Conservation (phyloP, 371 early-diverging fungal genomes). For the Mortierella sp. region DNA sequence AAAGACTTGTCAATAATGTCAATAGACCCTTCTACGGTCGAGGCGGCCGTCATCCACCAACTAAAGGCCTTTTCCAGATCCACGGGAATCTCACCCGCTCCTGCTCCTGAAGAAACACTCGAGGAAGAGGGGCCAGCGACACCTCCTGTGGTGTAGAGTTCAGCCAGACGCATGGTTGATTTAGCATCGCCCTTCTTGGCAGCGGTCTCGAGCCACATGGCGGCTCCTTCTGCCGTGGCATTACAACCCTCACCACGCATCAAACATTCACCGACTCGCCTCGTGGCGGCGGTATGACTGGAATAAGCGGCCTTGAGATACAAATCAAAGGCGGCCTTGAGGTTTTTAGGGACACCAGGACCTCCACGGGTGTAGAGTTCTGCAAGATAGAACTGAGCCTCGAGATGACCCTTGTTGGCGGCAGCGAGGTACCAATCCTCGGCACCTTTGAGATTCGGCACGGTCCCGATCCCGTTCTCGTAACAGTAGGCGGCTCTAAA, state of each 20-base stretch:
- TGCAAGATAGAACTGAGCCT: conserved; percentile 45
- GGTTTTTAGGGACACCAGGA: conserved; percentile 36
- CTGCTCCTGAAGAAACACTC: too few relatives aligned
- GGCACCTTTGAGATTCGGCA: conserved; percentile 45
- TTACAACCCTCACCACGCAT: conserved; percentile 49
- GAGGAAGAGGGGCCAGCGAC: conserved; percentile 12
- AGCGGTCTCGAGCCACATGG: conserved; percentile 52
- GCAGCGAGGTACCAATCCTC: conserved; percentile 51
- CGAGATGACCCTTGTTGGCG: conserved; percentile 49
- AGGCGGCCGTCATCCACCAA: conserved; percentile 51
- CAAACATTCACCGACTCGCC: conserved; percentile 48
- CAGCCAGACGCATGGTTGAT: conserved; percentile 44
- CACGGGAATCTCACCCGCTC: conserved; percentile 19
- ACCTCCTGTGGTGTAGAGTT: conserved; percentile 32
- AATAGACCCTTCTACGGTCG: conserved; percentile 45
- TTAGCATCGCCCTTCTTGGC: conserved; percentile 52
- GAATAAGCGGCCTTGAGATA: conserved; percentile 50
- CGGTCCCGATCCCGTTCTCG: conserved; percentile 46
- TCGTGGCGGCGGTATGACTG: conserved; percentile 38
- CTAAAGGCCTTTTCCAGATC: conserved; percentile 51
- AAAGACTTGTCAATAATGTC: conserved; percentile 49
- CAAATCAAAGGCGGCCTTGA: conserved; percentile 45
- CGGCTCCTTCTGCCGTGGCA: conserved; percentile 46
- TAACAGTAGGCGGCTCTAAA: conserved; percentile 50
- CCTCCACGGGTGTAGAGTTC: conserved; percentile 48